Evolutionary conservation across 371 early-diverging fungal genomes (phyloP).

Genomic region (Apophysomyces sp.): DNA sequence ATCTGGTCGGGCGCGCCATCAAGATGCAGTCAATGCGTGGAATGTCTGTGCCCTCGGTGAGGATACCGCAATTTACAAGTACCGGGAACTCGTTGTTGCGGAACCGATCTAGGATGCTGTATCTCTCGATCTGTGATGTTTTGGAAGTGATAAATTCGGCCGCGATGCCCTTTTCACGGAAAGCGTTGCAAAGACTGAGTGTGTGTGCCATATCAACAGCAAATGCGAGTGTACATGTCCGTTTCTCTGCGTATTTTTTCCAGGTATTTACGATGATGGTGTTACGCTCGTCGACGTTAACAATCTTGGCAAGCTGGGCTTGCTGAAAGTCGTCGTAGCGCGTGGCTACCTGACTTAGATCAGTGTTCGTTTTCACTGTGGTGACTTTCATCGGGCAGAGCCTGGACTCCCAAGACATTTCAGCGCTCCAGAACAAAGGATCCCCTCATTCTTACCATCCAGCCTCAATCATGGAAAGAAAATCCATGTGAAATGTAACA

Average conservation of each 20-base stretch:
- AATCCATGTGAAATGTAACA: constrained; percentile 73
- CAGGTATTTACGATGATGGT: constrained; percentile 65
- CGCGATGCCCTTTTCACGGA: constrained; percentile 56
- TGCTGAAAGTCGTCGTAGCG: constrained; percentile 64
- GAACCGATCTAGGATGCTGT: constrained; percentile 60
- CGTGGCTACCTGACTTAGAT: constrained; percentile 51
- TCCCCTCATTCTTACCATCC: constrained; percentile 50
- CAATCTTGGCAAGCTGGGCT: constrained; percentile 53
- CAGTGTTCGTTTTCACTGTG: constrained; percentile 61
- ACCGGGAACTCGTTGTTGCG: constrained; percentile 69
- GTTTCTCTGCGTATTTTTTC: constrained; percentile 46
- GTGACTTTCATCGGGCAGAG: constrained; percentile 67
- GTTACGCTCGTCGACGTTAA: constrained; percentile 73
- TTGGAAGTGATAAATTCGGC: constrained; percentile 68
- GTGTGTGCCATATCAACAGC: constrained; percentile 85
- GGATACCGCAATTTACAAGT: constrained; percentile 87
- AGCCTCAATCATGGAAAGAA: constrained; percentile 82
- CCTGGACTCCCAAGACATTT: constrained; percentile 26
- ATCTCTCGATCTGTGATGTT: constrained; percentile 55
- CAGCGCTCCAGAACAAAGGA: background rate
- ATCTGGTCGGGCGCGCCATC: constrained; percentile 87
- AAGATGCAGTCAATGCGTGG: constrained; percentile 87
- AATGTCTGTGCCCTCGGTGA: constrained; percentile 89
- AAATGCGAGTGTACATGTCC: constrained; percentile 82
- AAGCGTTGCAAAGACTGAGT: constrained; percentile 52